phyloP scores from a whole-genome alignment of 192 early-diverging fungal species.

The Entomortierella beljakovae region DNA sequence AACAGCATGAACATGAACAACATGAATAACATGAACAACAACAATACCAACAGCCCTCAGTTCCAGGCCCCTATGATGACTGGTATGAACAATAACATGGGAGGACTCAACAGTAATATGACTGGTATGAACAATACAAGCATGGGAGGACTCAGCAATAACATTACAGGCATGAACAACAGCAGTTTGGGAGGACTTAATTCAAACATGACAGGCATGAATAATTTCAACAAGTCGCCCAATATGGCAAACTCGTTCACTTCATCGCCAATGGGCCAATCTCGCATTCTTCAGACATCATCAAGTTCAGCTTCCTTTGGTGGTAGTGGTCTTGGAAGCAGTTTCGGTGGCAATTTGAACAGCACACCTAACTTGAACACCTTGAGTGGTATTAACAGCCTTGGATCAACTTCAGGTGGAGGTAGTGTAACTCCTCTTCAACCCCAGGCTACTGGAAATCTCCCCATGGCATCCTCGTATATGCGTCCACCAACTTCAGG shows the following conservation, averaged over 20 bases:
- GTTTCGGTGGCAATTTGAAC: slow-evolving; percentile 17
- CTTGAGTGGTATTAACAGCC: not conserved
- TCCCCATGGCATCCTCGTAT: slow-evolving; percentile 52
- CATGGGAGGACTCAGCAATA: slow-evolving; percentile 1
- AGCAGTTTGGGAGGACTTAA: slow-evolving; percentile 32
- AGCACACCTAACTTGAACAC: slow-evolving; percentile 12
- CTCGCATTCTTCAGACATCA: slow-evolving; percentile 38
- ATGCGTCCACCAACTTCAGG: slow-evolving; percentile 48
- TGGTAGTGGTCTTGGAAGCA: slow-evolving; percentile 24
- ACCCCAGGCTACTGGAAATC: slow-evolving; percentile 34
- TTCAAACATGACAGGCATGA: slow-evolving; percentile 26
- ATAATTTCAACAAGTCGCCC: slow-evolving; percentile 44
- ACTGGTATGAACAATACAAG: slow-evolving; percentile 21
- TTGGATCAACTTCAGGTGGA: not conserved
- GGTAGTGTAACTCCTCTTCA: slow-evolving; percentile 34
- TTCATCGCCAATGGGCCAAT: slow-evolving; percentile 44
- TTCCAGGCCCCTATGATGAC: slow-evolving; percentile 17
- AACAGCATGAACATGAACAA: slow-evolving; percentile 22
- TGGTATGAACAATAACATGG: slow-evolving; percentile 27
- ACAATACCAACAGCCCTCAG: slow-evolving; percentile 23
- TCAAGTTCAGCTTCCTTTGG: slow-evolving; percentile 17
- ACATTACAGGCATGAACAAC: slow-evolving; percentile 23
- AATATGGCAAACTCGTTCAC: slow-evolving; percentile 38
- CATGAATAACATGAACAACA: slow-evolving; percentile 29
- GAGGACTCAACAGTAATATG: slow-evolving; percentile 19